Evolutionary conservation across 129 eudicot genomes (phyloP).

Genomic region (Pseudognaphalium luteoalbum): DNA sequence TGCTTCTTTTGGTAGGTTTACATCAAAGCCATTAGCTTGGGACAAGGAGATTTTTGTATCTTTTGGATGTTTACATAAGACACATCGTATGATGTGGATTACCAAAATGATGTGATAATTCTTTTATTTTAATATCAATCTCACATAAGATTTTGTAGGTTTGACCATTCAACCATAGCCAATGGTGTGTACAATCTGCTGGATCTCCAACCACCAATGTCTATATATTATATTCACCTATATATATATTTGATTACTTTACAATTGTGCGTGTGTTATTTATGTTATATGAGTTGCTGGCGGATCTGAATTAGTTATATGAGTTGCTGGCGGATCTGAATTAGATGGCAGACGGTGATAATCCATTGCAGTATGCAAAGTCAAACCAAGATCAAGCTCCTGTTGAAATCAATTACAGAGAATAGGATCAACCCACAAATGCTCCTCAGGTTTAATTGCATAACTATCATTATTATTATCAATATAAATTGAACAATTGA

Average conservation of each 20-base stretch:
- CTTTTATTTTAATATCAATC: not conserved
- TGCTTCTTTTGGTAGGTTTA: no score
- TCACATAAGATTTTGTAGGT: not conserved
- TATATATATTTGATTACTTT: no score
- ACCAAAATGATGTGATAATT: no score
- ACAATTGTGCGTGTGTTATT: not conserved
- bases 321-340: constrained; percentile 35
- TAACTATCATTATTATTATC: no score
- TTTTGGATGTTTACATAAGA: no score
- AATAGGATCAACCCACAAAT: constrained; percentile 86
- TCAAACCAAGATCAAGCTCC: constrained; percentile 82
- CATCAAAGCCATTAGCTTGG: no score
- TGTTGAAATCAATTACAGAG: constrained; percentile 70
- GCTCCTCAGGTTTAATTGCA: constrained; percentile 62
- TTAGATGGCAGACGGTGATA: constrained; percentile 68
- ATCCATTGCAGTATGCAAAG: constrained; percentile 74
- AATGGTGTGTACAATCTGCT: constrained; percentile 12
- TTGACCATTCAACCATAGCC: constrained; percentile 44
- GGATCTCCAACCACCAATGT: no score
- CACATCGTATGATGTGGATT: no score
- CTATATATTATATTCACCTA: not conserved
- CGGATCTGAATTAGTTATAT: no score
- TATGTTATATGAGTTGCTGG: no score
- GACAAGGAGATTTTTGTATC: no score
- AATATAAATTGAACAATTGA: no score